Evolutionary conservation across 2,329 filamentous ascomycete genomes (phyloP).

Genomic region (Alternaria rosae): DNA sequence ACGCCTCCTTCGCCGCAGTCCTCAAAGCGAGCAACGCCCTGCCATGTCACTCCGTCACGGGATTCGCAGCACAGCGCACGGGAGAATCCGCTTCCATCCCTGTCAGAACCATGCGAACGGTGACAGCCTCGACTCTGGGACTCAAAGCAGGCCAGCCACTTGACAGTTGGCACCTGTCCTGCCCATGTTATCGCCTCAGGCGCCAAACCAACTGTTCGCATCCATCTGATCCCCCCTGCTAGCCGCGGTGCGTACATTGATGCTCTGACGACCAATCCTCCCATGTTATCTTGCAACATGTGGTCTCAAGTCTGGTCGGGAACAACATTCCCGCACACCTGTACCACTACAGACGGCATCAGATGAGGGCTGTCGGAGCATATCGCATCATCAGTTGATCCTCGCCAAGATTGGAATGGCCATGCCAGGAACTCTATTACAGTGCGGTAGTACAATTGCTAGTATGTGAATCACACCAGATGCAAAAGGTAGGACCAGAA

Average conservation of each 20-base stretch:
- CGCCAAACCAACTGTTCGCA: slow-evolving; percentile 49
- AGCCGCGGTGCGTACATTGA: slow-evolving; percentile 9
- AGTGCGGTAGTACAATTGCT: slow-evolving; percentile 24
- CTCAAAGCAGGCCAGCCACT: slow-evolving; percentile 32
- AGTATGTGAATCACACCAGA: slow-evolving; percentile 18
- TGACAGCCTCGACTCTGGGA: slow-evolving; percentile 35
- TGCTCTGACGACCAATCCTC: slow-evolving; percentile 16
- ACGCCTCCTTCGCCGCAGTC: slow-evolving; percentile 25
- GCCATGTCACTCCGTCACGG: slow-evolving; percentile 31
- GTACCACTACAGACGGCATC: slow-evolving; percentile 42
- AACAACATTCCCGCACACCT: slow-evolving; percentile 25
- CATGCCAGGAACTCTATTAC: slow-evolving; percentile 26
- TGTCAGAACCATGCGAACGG: slow-evolving; percentile 45
- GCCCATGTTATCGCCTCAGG: slow-evolving; percentile 38
- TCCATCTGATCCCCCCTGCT: slow-evolving; percentile 35
- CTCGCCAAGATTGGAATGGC: slow-evolving; percentile 11
- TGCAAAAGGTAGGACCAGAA: slow-evolving; percentile 27
- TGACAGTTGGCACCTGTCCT: slow-evolving; percentile 22
- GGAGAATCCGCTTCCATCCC: slow-evolving; percentile 32
- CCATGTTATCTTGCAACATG: slow-evolving; percentile 29
- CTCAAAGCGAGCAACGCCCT: slow-evolving; percentile 5
- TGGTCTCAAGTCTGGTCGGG: slow-evolving; percentile 28
- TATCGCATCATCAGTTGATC: slow-evolving; percentile 25
- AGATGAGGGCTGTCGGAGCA: slow-evolving; percentile 24
- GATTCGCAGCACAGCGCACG: slow-evolving; percentile 34